Percentiles rank a stretch among this genome's conserved stretches.
Conservation (phyloP, 805 yeast genomes). For the Wickerhamomyces ciferrii region DNA sequence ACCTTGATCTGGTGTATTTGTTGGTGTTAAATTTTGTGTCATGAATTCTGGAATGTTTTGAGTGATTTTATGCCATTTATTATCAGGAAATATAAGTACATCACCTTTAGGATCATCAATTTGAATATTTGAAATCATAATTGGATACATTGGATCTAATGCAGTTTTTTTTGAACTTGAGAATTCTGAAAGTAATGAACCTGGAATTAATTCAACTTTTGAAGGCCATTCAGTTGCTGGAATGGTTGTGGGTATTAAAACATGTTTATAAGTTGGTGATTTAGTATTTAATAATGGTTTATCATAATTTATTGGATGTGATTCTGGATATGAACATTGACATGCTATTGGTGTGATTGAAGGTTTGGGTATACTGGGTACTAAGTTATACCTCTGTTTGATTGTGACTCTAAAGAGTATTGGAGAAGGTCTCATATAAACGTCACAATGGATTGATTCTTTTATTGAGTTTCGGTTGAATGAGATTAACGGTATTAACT, state of each 20-base stretch:
- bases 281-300: slow-evolving; percentile 42
- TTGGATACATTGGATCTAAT: slow-evolving; percentile 42
- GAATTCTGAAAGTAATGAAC: slow-evolving; percentile 36
- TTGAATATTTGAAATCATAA: slow-evolving; percentile 42
- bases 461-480: no score
- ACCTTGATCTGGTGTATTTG: slow-evolving; percentile 20
- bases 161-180: slow-evolving; percentile 26
- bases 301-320: slow-evolving; percentile 33
- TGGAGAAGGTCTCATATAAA: slow-evolving; percentile 11
- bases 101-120: slow-evolving; percentile 12
- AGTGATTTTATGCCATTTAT: slow-evolving; percentile 23
- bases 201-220: slow-evolving; percentile 44
- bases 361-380: slow-evolving; percentile 7
- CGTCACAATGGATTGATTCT: no score
- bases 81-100: slow-evolving; percentile 54
- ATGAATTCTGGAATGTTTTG: slow-evolving; percentile 30
- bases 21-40: slow-evolving; percentile 34
- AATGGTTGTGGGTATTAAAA: slow-evolving; percentile 45
- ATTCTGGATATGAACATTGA: slow-evolving; percentile 36
- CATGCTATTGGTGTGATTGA: slow-evolving; percentile 39
- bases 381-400: background rate
- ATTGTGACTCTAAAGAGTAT: background rate
- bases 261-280: slow-evolving; percentile 49
- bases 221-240: slow-evolving; percentile 29
- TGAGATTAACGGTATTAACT: no score